phyloP scores from a whole-genome alignment of 768 basidiomycete genomes.

The Pulveroboletus sp. region DNA sequence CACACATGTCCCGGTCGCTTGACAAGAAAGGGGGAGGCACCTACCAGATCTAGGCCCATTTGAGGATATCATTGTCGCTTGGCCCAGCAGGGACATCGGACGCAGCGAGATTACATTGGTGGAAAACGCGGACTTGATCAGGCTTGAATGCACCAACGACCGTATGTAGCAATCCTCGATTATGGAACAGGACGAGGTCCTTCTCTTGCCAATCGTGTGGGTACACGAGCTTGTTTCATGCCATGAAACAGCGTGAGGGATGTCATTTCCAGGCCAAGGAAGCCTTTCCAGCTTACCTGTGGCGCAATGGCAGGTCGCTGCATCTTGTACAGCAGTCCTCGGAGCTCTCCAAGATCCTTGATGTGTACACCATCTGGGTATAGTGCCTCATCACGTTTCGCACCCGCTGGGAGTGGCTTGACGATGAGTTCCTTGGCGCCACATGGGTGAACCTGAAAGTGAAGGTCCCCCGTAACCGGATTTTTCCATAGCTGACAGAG shows the following conservation, averaged over 20 bases:
- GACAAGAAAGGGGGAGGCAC: too few species aligned
- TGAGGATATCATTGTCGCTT: slow-evolving; percentile 38
- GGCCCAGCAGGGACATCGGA: slow-evolving; percentile 48
- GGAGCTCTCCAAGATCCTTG: slow-evolving; percentile 65
- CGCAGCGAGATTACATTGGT: slow-evolving; percentile 57
- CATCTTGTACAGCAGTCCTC: slow-evolving; percentile 76
- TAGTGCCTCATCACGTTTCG: slow-evolving; percentile 55
- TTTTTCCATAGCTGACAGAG: slow-evolving; percentile 79
- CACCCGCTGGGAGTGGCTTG: slow-evolving; percentile 63
- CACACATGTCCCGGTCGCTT: slow-evolving; percentile 2
- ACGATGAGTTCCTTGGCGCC: slow-evolving; percentile 63
- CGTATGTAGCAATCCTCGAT: slow-evolving; percentile 62
- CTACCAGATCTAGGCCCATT: slow-evolving; percentile 35
- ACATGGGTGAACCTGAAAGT: slow-evolving; percentile 89
- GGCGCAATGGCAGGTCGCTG: slow-evolving; percentile 89
- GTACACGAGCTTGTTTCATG: slow-evolving; percentile 56
- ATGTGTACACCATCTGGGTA: slow-evolving; percentile 82
- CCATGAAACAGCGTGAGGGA: neutral
- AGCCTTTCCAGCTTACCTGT: slow-evolving; percentile 32
- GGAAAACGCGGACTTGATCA: slow-evolving; percentile 46
- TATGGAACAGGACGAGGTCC: slow-evolving; percentile 69
- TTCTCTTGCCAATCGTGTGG: slow-evolving; percentile 79
- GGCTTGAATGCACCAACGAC: slow-evolving; percentile 61
- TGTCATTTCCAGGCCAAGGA: neutral
- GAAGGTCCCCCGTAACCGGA: slow-evolving; percentile 73